Evolutionary conservation across 805 yeast genomes (phyloP).

Genomic region (Candida pseudofarinosa): DNA sequence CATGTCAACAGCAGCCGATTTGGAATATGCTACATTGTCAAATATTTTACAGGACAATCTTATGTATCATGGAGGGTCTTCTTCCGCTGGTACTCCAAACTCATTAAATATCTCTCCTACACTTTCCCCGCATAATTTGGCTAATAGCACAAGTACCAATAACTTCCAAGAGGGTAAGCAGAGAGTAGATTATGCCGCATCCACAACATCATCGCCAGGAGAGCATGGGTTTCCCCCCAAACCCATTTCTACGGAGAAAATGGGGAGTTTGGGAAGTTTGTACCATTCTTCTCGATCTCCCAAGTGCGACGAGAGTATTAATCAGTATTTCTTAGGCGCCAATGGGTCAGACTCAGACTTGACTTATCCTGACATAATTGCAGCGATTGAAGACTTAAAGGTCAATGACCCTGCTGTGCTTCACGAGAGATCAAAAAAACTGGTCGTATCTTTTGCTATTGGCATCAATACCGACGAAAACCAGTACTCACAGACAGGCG

Average conservation of each 20-base stretch:
- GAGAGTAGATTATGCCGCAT: conserved; percentile 19
- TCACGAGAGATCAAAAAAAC: conserved; percentile 33
- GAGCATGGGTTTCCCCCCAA: conserved; percentile 1
- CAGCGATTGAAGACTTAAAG: conserved; percentile 38
- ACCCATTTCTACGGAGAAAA: background rate
- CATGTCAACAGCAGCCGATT: conserved; percentile 65
- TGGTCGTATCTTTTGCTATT: conserved; percentile 45
- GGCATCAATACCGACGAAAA: conserved; percentile 40
- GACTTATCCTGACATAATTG: conserved; percentile 59
- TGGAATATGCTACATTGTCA: conserved; percentile 68
- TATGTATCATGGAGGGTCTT: conserved; percentile 23
- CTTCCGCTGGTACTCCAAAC: conserved; percentile 37
- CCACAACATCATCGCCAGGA: conserved; percentile 15
- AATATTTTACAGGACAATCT: conserved; percentile 53
- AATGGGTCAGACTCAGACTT: conserved; percentile 34
- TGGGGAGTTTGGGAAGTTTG: conserved; percentile 3
- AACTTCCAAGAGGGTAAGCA: background rate
- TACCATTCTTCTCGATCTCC: conserved; percentile 28
- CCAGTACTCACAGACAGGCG: conserved; percentile 16
- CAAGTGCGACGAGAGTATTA: conserved; percentile 53
- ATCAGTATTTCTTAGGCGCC: conserved; percentile 66
- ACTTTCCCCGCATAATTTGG: conserved; percentile 29
- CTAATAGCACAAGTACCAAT: background rate
- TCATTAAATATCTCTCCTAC: conserved; percentile 32
- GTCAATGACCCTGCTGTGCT: conserved; percentile 39